Evolutionary conservation across 139 green algal genomes (phyloP), one percentile per base, ranked within the genome.

Genomic region (Edaphochlamys debaryana): DNA sequence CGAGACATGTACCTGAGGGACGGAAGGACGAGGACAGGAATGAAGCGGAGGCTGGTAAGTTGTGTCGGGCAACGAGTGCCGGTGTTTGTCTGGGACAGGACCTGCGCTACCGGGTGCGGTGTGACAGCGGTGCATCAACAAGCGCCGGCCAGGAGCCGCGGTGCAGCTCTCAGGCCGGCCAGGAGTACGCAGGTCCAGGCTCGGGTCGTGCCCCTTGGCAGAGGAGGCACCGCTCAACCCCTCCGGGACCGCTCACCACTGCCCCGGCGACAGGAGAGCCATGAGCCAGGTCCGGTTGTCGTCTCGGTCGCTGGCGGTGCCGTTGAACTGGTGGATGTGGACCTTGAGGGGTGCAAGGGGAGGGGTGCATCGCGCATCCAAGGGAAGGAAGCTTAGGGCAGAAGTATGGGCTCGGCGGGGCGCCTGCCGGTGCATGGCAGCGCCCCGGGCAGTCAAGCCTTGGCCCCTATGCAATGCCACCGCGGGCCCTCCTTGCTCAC

Each of bases 301-400:
- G 60, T 81, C 75, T 30, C 75, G 75, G 6, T 41, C 62, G 19
- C n/a, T 40, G 9, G 29, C 29, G 1, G 63, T 83, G 42, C 77
- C 77, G 77, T 84, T 84, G 78, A 77, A 84, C 1, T 34, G 1
- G 66, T 84, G 78, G 0, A 84, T 32, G 15, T 67, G 73, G 3
- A 84, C 76, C 76, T 82, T 34, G 23, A 56, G 22, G 69, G 8
- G 19, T 41, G 42, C n/a, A n/a, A n/a, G n/a, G n/a, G n/a, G n/a
- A 30, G 15, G 64, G 23, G 4, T 3, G 15, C 23, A 6, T 37
- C 38, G 27, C 4, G 19, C 11, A n/a, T 13, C n/a, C 15, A 70
- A 30, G 4, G 4, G 9, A 6, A 3, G 4, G 19, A 29, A 45
- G 8, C 15, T 45, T 15, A 70, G 27, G 2, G 15, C 34, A 45